A percentile compares a stretch with the other conserved stretches of the same genome.
phyloP scores from a whole-genome alignment of 1,284 basidiomycete genomes.

The Leccinum griseonigrum region DNA sequence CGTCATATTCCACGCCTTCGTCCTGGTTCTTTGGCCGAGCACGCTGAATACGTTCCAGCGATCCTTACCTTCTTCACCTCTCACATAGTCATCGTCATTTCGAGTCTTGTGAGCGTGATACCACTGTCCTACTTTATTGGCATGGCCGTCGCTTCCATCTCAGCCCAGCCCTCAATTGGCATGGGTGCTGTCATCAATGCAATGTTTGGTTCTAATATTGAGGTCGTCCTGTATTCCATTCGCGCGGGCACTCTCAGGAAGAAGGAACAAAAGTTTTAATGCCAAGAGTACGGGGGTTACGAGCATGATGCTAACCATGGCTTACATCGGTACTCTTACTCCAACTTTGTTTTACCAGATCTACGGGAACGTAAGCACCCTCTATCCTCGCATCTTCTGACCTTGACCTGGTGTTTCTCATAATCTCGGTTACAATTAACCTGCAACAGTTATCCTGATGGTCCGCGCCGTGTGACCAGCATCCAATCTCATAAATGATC shows the following conservation, averaged over 20 bases:
- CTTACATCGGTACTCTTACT: constrained; percentile 94
- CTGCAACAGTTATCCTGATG: constrained; percentile 84
- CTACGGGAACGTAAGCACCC: constrained; percentile 85
- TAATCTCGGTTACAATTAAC: constrained; percentile 81
- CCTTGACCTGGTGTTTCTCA: constrained; percentile 3
- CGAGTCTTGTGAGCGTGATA: constrained; percentile 90
- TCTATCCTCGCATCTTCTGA: constrained; percentile 8
- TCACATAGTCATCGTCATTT: constrained; percentile 79
- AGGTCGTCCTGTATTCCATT: constrained; percentile 92
- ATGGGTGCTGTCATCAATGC: constrained; percentile 99
- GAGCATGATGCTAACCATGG: constrained; percentile 99
- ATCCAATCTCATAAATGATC: constrained; percentile 92
- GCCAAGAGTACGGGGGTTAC: constrained; percentile 98
- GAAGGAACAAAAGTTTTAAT: constrained; percentile 97
- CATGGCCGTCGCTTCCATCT: constrained; percentile 99
- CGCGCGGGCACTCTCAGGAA: constrained; percentile 87
- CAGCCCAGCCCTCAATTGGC: constrained; percentile 95
- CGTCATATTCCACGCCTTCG: constrained; percentile 90
- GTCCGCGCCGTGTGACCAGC: constrained; percentile 73
- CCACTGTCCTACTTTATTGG: constrained; percentile 99
- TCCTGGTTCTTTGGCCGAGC: constrained; percentile 74
- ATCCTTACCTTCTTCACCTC: constrained; percentile 73
- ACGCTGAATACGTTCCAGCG: constrained; percentile 57
- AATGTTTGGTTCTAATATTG: constrained; percentile 97
- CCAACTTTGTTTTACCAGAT: constrained; percentile 99